Base-by-base conservation (phyloP, 305 asterid species). In the Plantago coronopus region DNA sequence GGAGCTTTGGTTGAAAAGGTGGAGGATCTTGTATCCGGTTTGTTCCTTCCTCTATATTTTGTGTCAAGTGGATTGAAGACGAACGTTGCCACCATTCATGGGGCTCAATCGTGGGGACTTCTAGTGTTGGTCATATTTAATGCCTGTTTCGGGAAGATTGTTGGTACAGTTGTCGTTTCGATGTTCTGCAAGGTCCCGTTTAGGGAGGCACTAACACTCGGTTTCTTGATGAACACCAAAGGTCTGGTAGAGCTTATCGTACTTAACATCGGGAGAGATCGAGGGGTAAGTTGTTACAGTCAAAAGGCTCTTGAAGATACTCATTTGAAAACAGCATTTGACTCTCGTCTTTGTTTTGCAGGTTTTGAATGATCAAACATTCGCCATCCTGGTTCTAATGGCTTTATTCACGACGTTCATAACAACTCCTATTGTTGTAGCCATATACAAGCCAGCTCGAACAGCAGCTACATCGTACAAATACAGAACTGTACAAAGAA, bases 201-300 rank as follows among this genome's bases (percentile, higher is more conserved):
- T 10, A 63, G 22, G 14, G 95, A 91, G 65, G 84, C 97, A 1
- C 0, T 91, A 0, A 64, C 96, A 1, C 82, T 91, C 11, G 97
- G 96, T 5, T 79, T 91, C 56, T 64, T 91, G 43, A 91, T 91
- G 97, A 91, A 91, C 66, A 91, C 97, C 7, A 91, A 91, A 76
- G 97, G 97, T 3, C 55, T 91, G 47, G 97, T 91, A n/a, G 96
- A 91, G 83, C 95, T 90, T 75, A 90, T 87, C 46, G 97, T 87
- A 62, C 96, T 90, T 57, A 88, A 88, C 78, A 91, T 88, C 12
- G 96, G 96, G 11, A 85, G 71, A 74, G 97, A 91, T 59, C 65
- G 95, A 67, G 97, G 95, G 81, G 96, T 89, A 77, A 47, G 45
- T 23, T 44, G 6, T 10, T 19, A 3, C 29, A 29, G 17, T 61